phyloP scores from a whole-genome alignment of 1,284 basidiomycete genomes.

The Cryptococcus hybrid region DNA sequence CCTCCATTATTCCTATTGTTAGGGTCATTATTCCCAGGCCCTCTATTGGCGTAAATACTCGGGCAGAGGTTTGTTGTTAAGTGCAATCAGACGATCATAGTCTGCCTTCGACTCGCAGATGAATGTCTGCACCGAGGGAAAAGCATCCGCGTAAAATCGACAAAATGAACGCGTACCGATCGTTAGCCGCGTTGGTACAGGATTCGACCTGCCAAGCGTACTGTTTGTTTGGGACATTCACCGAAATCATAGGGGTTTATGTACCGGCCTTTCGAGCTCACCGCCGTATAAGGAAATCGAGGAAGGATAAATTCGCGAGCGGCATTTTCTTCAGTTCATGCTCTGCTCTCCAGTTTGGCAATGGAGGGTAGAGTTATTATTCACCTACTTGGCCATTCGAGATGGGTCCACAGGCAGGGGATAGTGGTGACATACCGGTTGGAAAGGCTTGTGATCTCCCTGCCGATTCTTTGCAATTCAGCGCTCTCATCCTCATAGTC shows the following conservation, averaged over 20 bases:
- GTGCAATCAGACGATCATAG: conserved; percentile 64
- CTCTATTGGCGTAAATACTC: conserved; percentile 2
- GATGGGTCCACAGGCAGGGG: no score
- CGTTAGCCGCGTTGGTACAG: conserved; percentile 62
- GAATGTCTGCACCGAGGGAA: conserved; percentile 8
- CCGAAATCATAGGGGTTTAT: conserved; percentile 77
- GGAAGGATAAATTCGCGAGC: conserved; percentile 52
- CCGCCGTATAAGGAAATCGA: conserved; percentile 74
- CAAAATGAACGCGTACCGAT: conserved; percentile 55
- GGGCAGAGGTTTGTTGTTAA: conserved; percentile 59
- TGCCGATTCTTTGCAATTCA: no score
- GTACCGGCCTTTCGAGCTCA: conserved; percentile 74
- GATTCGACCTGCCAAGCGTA: conserved; percentile 74
- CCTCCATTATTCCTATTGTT: neutral
- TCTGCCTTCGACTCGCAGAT: conserved; percentile 68
- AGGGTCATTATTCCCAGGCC: neutral
- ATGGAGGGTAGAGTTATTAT: no score
- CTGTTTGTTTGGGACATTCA: conserved; percentile 64
- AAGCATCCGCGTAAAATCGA: neutral
- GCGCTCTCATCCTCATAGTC: no score
- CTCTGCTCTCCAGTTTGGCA: no score
- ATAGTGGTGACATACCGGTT: no score
- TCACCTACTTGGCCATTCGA: no score
- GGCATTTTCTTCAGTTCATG: conserved; percentile 20
- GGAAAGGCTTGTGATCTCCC: no score